Base-by-base conservation (phyloP, 2,329 filamentous ascomycete genomes). In the Coniochaeta prunicola region DNA sequence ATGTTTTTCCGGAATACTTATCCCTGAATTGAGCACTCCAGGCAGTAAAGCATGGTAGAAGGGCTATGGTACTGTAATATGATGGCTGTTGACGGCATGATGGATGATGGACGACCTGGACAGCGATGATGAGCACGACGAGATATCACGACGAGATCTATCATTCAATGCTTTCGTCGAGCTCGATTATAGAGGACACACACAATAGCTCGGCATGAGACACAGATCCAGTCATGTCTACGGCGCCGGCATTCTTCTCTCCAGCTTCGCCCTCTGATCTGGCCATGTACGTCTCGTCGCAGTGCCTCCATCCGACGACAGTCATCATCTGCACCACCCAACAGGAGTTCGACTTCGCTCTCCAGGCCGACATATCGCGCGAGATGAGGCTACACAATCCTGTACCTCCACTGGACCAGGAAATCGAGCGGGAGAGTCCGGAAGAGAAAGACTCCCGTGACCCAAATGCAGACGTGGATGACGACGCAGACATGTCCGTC, bases 311-410 rank as follows among this genome's bases (percentile, higher is more conserved):
- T 58, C 83, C 83, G 2, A 88, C 86, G 0, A 88, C 85, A 0
- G 71, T 96, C 53, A 71, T 96, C 60, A 75, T 96, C 62, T 92
- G 91, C 71, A 84, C 81, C 17, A 77, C 84, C 0, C 84, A 82
- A 59, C 74, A 81, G 0, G 77, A 80, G 2, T 96, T 96, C 66
- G 70, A 92, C 12, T 69, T 78, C 2, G 76, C 84, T 21, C 75
- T 93, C 21, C 66, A 77, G 38, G 67, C 77, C 13, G 79, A 85
- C 30, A 68, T 85, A 55, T 68, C 82, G 48, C 53, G 62, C 6
- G 57, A 68, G 1, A 69, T 70, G 19, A 19, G 57, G 6, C 3
- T 56, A 34, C 57, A 63, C 28, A 33, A 57, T 6, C 40, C 53
- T 2, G 17, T 53, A 13, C 24, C 36, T 30, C 28, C n/a, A 33